Base-by-base conservation (phyloP, 2,329 filamentous ascomycete genomes). In the Dactylella cylindrospora region DNA sequence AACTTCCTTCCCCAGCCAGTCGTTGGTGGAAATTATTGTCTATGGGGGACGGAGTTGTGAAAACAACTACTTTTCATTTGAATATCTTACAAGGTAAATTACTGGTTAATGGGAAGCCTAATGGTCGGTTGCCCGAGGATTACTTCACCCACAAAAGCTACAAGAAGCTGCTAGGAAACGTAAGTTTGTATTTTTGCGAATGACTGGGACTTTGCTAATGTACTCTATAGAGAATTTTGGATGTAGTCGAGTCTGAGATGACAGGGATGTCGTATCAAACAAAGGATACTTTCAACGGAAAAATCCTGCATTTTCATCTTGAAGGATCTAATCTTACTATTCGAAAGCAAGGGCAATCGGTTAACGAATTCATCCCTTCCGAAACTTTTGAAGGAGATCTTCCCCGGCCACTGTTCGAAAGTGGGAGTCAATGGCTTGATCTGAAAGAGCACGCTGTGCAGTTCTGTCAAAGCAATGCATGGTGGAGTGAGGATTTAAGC, bases 61-160 rank as follows among this genome's bases (percentile, higher is more conserved):
- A 66, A 1, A 47, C 41, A 2, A 70, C 68, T 2, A 44, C 32
- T 25, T 17, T 80, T 2, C 74, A 78, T 20, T 77, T 77, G 64
- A 79, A 80, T 64, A 35, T 80, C 0, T 61, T 84, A 1, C 77
- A 73, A 0, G 80, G 76, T 0, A 72, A 76, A 17, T 69, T 84
- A 0, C 71, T 82, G 0, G 73, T 83, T 0, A 73, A 82, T 51
- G 80, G 80, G 0, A 29, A 70, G 0, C 79, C 78, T 0, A 65
- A 82, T 0, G 68, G 73, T 2, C 73, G 76, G 1, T 71, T 83
- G 0, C 80, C 80, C 0, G 1, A 6, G 0, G 57, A 73, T 0
- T 83, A 79, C 44, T 71, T 76, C 26, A 5, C 9, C 0, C 72
- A 79, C 45, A 3, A 64, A 0, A 70, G 69, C 0, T 83, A 79